These are phyloP conservation scores for Mortierella sp. DNA, from an alignment of 371 early-diverging fungal genomes.

Conservation along the genomic window DNA sequence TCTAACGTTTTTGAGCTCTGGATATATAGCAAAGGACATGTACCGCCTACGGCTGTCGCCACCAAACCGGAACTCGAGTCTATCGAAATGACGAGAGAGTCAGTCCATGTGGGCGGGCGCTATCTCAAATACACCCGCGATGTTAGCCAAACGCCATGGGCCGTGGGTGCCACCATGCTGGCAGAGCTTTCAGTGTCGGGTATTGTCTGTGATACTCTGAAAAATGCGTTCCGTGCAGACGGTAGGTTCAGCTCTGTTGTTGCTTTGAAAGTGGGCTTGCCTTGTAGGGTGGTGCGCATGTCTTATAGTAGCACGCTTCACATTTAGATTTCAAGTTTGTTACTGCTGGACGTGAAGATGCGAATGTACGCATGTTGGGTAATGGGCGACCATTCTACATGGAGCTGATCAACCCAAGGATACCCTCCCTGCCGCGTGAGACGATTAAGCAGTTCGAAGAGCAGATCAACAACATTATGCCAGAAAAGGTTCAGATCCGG, in stretches of 20 bases:
- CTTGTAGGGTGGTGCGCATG: no score
- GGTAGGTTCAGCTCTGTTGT: constrained; percentile 50
- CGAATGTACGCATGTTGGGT: constrained; percentile 97
- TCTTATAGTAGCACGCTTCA: no score
- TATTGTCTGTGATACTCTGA: constrained; percentile 72
- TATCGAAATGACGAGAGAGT: constrained; percentile 60
- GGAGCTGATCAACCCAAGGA: constrained; percentile 86
- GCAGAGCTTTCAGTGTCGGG: constrained; percentile 88
- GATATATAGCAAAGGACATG: constrained; percentile 43
- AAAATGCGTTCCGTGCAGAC: constrained; percentile 63
- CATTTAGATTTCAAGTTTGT: constrained; percentile 82
- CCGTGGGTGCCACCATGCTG: constrained; percentile 74
- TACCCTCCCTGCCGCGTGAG: constrained; percentile 42
- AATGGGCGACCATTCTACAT: constrained; percentile 95
- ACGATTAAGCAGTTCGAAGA: constrained; percentile 66
- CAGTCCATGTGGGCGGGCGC: constrained; percentile 72
- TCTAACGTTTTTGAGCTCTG: neutral
- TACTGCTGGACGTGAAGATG: constrained; percentile 96
- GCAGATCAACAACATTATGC: constrained; percentile 63
- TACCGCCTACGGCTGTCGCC: constrained; percentile 61
- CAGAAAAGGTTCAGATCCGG: constrained; percentile 64
- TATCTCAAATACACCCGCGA: constrained; percentile 89
- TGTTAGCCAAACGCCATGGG: constrained; percentile 93
- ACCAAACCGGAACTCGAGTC: constrained; percentile 52
- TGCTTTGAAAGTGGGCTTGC: no score